These are phyloP conservation scores for Beauveria varroae DNA, from an alignment of 2,329 filamentous ascomycete genomes.

Conservation along the genomic window DNA sequence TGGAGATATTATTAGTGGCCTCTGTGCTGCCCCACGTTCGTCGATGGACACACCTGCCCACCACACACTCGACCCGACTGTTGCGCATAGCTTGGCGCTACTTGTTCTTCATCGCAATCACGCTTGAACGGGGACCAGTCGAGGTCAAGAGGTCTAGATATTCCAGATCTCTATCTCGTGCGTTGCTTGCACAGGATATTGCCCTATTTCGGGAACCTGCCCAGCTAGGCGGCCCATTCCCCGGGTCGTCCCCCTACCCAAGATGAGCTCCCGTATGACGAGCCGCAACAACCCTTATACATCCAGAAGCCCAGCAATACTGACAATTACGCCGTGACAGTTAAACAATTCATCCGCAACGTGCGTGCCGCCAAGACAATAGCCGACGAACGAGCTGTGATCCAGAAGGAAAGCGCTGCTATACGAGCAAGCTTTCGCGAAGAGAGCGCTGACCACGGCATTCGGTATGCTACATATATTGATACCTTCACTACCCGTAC, in stretches of 20 bases:
- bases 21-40: slow-evolving; percentile 9
- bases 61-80: slow-evolving; percentile 4
- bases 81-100: slow-evolving; percentile 8
- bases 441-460: slow-evolving; percentile 85
- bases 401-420: slow-evolving; percentile 97
- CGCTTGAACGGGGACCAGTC: not conserved
- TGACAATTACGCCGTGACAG: slow-evolving; percentile 38
- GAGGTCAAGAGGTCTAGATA: not conserved
- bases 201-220: not conserved
- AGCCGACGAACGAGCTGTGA: slow-evolving; percentile 94
- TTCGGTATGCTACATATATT: slow-evolving; percentile 56
- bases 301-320: not conserved
- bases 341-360: slow-evolving; percentile 99
- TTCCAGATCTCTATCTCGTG: not conserved
- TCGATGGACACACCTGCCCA: not conserved
- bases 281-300: slow-evolving; percentile 12
- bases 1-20: slow-evolving; percentile 2
- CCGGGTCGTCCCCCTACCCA: slow-evolving; percentile 24
- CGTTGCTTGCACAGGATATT: not conserved
- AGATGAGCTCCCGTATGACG: slow-evolving; percentile 34
- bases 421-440: slow-evolving; percentile 97
- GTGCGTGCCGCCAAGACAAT: slow-evolving; percentile 98
- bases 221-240: slow-evolving; percentile 23
- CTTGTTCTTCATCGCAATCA: not conserved
- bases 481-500: not conserved